phyloP scores from a whole-genome alignment of 768 basidiomycete genomes.

The Mycena albidolilacea region DNA sequence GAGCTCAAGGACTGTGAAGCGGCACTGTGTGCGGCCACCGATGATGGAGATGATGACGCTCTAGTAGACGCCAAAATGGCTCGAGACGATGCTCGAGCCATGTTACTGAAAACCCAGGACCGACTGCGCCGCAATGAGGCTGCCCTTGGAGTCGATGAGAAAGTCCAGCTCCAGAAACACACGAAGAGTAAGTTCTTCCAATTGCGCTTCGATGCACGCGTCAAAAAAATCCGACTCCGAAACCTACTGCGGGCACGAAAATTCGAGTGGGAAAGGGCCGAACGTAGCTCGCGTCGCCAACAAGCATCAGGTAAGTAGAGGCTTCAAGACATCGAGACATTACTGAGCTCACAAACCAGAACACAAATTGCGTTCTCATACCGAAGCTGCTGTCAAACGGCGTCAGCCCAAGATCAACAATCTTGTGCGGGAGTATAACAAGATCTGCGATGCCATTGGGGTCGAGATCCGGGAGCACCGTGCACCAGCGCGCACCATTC shows the following conservation, averaged over 20 bases:
- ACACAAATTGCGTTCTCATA: constrained; percentile 47
- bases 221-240: constrained; percentile 43
- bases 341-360: constrained; percentile 29
- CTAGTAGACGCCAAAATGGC: background rate
- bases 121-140: constrained; percentile 24
- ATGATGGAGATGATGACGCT: background rate
- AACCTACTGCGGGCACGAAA: constrained; percentile 43
- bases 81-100: background rate
- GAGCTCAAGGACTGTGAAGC: background rate
- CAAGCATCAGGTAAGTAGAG: constrained; percentile 35
- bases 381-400: constrained; percentile 40
- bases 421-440: constrained; percentile 47
- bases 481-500: constrained; percentile 44
- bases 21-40: background rate
- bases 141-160: constrained; percentile 4
- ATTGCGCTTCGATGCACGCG: constrained; percentile 42
- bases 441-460: constrained; percentile 43
- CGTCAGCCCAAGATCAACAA: constrained; percentile 47
- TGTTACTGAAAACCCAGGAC: background rate
- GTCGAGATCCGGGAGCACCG: constrained; percentile 36
- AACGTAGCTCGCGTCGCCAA: constrained; percentile 39
- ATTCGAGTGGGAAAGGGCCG: constrained; percentile 46
- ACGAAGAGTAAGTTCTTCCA: constrained; percentile 37
- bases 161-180: constrained; percentile 29
- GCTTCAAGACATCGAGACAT: too few species aligned